Conservation (phyloP, 129 eudicot genomes). For the Arctium minus region DNA sequence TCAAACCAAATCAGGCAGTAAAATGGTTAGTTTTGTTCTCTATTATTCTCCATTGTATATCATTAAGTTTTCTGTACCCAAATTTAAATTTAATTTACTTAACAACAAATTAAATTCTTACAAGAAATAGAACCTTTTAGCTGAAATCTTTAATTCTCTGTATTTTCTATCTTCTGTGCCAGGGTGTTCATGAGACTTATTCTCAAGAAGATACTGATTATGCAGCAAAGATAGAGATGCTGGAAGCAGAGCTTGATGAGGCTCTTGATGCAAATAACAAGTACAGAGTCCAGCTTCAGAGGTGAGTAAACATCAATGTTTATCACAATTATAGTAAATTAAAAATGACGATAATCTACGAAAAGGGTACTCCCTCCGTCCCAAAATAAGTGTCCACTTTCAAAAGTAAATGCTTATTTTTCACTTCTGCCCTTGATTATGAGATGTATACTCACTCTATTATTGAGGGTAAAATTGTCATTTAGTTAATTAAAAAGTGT, state of each 20-base stretch:
- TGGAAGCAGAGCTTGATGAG: constrained; percentile 63
- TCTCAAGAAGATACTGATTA: constrained; percentile 38
- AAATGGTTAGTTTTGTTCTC: constrained; percentile 38
- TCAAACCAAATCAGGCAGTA: constrained; percentile 24
- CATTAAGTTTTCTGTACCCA: background rate
- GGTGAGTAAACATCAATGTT: constrained; percentile 34
- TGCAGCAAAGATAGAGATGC: constrained; percentile 42
- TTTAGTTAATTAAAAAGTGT: background rate
- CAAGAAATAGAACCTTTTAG: background rate
- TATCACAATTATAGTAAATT: background rate
- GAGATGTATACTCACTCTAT: background rate
- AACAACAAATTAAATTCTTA: background rate
- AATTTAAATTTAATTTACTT: background rate
- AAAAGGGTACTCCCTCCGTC: background rate
- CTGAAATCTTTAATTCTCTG: background rate
- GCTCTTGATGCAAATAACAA: constrained; percentile 49
- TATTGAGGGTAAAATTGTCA: background rate
- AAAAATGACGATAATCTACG: background rate
- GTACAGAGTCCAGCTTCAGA: constrained; percentile 53
- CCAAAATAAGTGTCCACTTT: background rate
- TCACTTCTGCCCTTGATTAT: background rate
- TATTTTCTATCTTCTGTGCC: constrained; percentile 10
- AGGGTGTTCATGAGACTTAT: constrained; percentile 33
- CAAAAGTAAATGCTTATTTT: background rate
- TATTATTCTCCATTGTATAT: background rate